Evolutionary conservation across 2,329 filamentous ascomycete genomes (phyloP), one percentile per base, ranked within the genome.

Genomic region (Coniochaeta sp.): DNA sequence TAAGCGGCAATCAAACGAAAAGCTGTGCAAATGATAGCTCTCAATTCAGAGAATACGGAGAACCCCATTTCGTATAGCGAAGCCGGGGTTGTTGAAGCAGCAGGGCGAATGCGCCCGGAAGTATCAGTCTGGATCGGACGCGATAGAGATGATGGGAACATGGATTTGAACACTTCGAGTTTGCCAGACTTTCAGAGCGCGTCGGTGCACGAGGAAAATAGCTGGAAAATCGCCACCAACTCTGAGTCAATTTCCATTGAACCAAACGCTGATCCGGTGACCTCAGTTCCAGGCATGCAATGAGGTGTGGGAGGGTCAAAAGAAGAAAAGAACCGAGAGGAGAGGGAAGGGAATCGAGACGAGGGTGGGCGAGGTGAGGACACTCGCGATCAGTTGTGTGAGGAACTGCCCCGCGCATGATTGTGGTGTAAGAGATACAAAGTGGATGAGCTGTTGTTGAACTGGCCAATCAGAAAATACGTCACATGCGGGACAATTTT

Each of bases 401-500:
- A 40, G 57, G 34, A 54, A 60, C 38, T 42, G 65, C 54, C 54
- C 54, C 63, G 62, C 63, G 61, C 64, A 65, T 69, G 66, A 68
- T 68, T 38, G 63, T 63, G 63, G 55, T 55, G 65, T 63, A 56
- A 59, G 66, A 68, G 65, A 65, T 70, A 70, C 68, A 68, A 67
- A 64, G 66, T 65, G 63, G 66, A 68, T 67, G 62, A 64, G 58
- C 42, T 69, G 69, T 67, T 59, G 68, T 69, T 65, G 60, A 68
- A 62, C 64, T 50, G 69, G 57, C 75, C 75, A 77, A 76, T 77
- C 70, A 76, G 67, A 76, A 77, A 76, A 75, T 68, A 73, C 67
- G 63, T 65, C 17, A 60, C 40, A 52, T 59, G 64, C 62, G 67
- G n/a, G 64, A 62, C 61, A 63, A 66, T 68, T 69, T 66, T 68